Base-by-base conservation (phyloP, 1,284 basidiomycete species). In the Marasmius fiardii region DNA sequence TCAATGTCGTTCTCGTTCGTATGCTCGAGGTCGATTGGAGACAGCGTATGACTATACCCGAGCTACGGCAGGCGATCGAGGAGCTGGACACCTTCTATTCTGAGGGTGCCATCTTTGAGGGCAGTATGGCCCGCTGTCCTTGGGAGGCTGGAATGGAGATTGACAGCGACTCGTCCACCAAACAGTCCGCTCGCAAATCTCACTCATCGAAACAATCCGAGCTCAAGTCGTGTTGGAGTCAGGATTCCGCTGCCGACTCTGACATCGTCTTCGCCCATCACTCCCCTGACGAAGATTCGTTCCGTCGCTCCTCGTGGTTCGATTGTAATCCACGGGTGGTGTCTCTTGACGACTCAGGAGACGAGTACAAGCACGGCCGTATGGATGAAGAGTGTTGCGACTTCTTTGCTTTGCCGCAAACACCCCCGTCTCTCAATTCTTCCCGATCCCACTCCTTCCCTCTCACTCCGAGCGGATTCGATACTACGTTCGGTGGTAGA, bases 121-220 rank as follows among this genome's bases (percentile, higher is more conserved):
- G 87, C 57, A 88, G 87, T 65, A 90, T 90, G 88, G 88, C 88
- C 24, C 83, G 88, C 50, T 90, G 88, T 63, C 80, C 85, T 4
- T 90, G 88, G 88, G 88, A 90, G 68, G 81, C 83, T 20, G 86
- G 85, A 51, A 80, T 88, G 73, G 81, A 86, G 55, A 80, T 87
- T 63, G 84, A 86, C 65, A 78, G 76, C 52, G 77, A 79, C 55
- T 75, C 77, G 8, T 78, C 77, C n/a, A 65, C 65, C 35, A 71
- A 61, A 63, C 69, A 72, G 54, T 69, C 69, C 44, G 63, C 59
- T 58, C 60, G 65, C 57, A 60, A 65, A 43, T 61, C 70, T 57
- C 65, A 74, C 55, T 66, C 28, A 10, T 31, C 62, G 21, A 55
- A 71, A 43, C 61, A 64, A 21, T 67, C 65, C 26, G 68, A 68